Evolutionary conservation across 169 alveolate species (phyloP).

Genomic region (Plasmodium gallinaceum): DNA sequence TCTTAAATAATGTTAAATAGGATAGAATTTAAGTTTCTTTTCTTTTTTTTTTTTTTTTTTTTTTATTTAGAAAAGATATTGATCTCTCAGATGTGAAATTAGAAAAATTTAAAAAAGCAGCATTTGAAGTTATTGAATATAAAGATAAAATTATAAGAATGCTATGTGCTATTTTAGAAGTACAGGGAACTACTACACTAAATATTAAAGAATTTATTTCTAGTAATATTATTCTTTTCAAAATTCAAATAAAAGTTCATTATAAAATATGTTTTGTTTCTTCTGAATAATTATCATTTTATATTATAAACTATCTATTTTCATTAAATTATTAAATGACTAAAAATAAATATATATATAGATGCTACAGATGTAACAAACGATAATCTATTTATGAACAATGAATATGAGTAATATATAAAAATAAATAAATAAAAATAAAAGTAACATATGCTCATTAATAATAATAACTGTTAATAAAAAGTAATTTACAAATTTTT

Average conservation of each 20-base stretch:
- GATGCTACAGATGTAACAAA: conserved; percentile 21
- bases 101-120: conserved; percentile 59
- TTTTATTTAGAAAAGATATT: conserved; percentile 32
- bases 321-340: background rate
- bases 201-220: conserved; percentile 62
- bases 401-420: conserved; percentile 44
- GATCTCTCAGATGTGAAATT: conserved; percentile 29
- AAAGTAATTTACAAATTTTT: background rate
- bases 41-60: conserved; percentile 30
- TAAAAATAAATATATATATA: conserved; percentile 1
- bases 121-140: conserved; percentile 57
- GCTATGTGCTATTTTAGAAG: conserved; percentile 72
- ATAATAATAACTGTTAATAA: background rate
- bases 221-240: conserved; percentile 8
- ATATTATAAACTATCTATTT: background rate
- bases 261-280: background rate
- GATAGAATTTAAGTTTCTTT: background rate
- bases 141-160: conserved; percentile 64
- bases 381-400: conserved; percentile 8
- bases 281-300: background rate
- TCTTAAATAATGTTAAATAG: background rate
- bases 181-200: conserved; percentile 67
- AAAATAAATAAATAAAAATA: background rate
- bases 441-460: background rate
- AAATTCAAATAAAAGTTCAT: background rate